phyloP scores from a whole-genome alignment of 768 basidiomycete genomes.

The Russula griseocarnosa region DNA sequence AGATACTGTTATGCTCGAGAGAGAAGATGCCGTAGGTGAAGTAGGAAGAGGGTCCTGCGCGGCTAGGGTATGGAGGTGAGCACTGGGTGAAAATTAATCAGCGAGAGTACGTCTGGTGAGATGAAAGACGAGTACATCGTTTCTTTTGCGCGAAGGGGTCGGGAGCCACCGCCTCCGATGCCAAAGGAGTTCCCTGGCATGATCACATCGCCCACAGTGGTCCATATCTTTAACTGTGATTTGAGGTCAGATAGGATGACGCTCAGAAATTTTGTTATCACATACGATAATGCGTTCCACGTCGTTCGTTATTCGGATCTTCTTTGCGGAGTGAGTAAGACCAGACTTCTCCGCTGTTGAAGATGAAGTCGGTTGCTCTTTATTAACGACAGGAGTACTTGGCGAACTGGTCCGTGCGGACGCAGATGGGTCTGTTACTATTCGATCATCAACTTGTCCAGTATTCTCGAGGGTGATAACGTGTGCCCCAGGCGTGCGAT shows the following conservation, averaged over 20 bases:
- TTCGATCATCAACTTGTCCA: slow-evolving; percentile 1
- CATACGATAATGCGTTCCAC: slow-evolving; percentile 63
- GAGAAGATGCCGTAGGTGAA: slow-evolving; percentile 55
- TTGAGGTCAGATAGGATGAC: background rate
- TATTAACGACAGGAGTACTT: slow-evolving; percentile 3
- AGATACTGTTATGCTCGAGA: slow-evolving; percentile 44
- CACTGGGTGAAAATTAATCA: slow-evolving; percentile 36
- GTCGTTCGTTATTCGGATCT: slow-evolving; percentile 54
- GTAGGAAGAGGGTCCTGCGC: slow-evolving; percentile 46
- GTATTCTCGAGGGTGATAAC: background rate
- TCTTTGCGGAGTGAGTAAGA: slow-evolving; percentile 30
- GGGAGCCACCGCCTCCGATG: slow-evolving; percentile 35
- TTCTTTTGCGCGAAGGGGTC: slow-evolving; percentile 52
- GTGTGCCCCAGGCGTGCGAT: slow-evolving; percentile 10
- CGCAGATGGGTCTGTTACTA: background rate
- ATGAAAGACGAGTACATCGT: slow-evolving; percentile 50
- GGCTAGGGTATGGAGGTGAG: slow-evolving; percentile 55
- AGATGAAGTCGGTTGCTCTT: slow-evolving; percentile 5
- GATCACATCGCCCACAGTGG: slow-evolving; percentile 59
- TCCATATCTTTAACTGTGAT: slow-evolving; percentile 63
- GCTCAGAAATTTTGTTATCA: slow-evolving; percentile 11
- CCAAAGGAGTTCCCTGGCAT: slow-evolving; percentile 50
- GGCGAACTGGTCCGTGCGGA: background rate
- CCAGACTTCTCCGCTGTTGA: slow-evolving; percentile 29
- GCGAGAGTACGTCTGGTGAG: slow-evolving; percentile 6